Conservation (phyloP, 2,329 filamentous ascomycete species). For the Thelonectria olida region DNA sequence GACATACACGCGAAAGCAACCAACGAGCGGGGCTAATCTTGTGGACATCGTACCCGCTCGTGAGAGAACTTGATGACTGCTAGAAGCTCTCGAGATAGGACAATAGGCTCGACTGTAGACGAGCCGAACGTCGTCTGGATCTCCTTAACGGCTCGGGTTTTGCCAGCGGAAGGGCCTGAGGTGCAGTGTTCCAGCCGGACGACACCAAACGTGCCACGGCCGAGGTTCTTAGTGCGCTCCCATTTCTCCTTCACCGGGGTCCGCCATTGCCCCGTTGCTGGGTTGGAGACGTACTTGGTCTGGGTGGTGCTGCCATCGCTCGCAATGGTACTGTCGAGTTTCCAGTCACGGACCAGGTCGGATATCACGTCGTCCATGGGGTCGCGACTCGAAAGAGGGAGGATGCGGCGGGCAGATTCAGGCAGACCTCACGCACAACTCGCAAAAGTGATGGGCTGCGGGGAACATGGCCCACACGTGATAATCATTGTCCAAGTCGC, state of each 20-base stretch:
- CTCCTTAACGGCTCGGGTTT: neutral
- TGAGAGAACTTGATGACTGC: neutral
- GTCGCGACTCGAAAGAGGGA: too few species aligned
- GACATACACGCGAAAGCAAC: neutral
- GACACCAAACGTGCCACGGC: neutral
- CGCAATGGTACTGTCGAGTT: neutral
- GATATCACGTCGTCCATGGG: neutral
- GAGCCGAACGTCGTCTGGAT: neutral
- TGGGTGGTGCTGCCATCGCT: neutral
- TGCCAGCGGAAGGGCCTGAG: neutral
- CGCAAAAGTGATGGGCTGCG: too few species aligned
- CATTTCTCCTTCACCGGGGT: neutral
- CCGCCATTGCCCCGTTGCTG: neutral
- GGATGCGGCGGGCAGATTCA: too few species aligned
- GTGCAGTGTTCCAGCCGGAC: neutral
- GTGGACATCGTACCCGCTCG: neutral
- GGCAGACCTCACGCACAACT: too few species aligned
- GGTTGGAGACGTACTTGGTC: neutral
- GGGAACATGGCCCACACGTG: too few species aligned
- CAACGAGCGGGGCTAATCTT: neutral
- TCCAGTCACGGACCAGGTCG: neutral
- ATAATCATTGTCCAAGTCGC: too few species aligned
- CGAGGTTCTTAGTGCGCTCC: neutral
- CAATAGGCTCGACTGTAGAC: neutral
- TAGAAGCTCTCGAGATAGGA: neutral